Evolutionary conservation across 1,139 yeast genomes (phyloP).

Genomic region (Blastobotrys aristatus): DNA sequence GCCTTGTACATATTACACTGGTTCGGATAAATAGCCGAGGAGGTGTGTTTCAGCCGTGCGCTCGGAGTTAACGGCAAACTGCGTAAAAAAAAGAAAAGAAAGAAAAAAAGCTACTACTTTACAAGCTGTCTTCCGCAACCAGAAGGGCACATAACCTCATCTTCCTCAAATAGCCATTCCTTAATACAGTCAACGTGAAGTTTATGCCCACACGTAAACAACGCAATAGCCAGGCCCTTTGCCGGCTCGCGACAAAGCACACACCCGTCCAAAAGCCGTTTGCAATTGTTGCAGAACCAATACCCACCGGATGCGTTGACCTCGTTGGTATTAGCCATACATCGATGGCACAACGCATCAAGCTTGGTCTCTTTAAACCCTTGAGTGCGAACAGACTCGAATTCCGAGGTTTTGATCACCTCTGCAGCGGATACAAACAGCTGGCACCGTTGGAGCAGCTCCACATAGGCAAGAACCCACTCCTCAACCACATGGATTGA

Average conservation of each 20-base stretch:
- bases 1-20: not conserved
- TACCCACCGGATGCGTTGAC: slow-evolving; percentile 41
- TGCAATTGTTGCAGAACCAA: slow-evolving; percentile 83
- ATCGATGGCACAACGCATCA: slow-evolving; percentile 63
- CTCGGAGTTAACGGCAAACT: not conserved
- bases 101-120: not conserved
- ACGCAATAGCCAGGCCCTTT: slow-evolving; percentile 63
- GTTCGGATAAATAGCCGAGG: slow-evolving; percentile 3
- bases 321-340: slow-evolving; percentile 49
- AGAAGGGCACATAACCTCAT: slow-evolving; percentile 71
- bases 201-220: slow-evolving; percentile 77
- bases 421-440: slow-evolving; percentile 56
- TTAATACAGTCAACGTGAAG: slow-evolving; percentile 80
- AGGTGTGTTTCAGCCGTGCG: not conserved
- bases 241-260: slow-evolving; percentile 77
- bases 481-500: slow-evolving; percentile 21
- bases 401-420: slow-evolving; percentile 45
- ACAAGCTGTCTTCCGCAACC: slow-evolving; percentile 47
- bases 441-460: slow-evolving; percentile 47
- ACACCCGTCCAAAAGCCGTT: slow-evolving; percentile 58
- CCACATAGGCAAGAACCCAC: slow-evolving; percentile 56
- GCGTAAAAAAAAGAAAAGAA: no score
- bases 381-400: slow-evolving; percentile 41
- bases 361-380: slow-evolving; percentile 54
- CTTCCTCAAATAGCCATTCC: slow-evolving; percentile 68